Percentiles rank a stretch among this genome's conserved stretches.
phyloP scores from a whole-genome alignment of 768 basidiomycete species.

The Serendipita vermifera region DNA sequence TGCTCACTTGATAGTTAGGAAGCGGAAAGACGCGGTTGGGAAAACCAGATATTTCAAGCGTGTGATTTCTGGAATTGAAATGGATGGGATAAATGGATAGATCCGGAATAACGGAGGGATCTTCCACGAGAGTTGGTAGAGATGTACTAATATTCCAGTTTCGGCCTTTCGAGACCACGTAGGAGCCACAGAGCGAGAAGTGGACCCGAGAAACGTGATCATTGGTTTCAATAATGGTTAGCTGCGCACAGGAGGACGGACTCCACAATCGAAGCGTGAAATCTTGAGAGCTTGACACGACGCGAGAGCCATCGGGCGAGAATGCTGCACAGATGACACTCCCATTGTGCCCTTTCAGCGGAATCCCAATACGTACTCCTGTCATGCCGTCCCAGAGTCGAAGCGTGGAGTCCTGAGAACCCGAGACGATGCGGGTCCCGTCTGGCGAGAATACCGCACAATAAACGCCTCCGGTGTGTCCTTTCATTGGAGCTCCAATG shows the following conservation, averaged over 20 bases:
- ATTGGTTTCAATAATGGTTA: no score
- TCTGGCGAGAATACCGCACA: slow-evolving; percentile 21
- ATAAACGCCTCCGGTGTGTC: slow-evolving; percentile 14
- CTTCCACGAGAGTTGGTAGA: no score
- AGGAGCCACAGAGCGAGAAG: no score
- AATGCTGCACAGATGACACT: slow-evolving; percentile 21
- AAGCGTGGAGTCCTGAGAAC: slow-evolving; percentile 19
- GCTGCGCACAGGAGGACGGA: slow-evolving; percentile 15
- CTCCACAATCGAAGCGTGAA: slow-evolving; percentile 23
- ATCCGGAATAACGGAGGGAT: no score
- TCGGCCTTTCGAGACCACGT: no score
- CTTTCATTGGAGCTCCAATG: slow-evolving; percentile 17
- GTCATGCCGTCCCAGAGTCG: slow-evolving; percentile 25
- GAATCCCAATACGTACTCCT: slow-evolving; percentile 22
- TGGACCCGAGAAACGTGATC: no score
- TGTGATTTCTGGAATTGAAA: no score
- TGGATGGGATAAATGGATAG: no score
- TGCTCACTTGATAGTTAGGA: no score
- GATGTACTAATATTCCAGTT: no score
- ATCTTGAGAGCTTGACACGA: slow-evolving; percentile 24
- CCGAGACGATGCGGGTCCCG: slow-evolving; percentile 22
- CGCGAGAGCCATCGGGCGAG: slow-evolving; percentile 20
- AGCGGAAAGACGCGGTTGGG: no score
- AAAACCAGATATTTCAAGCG: no score
- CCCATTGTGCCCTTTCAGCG: slow-evolving; percentile 20